phyloP scores from a whole-genome alignment of 129 eudicot species.

The Logfia minima region DNA sequence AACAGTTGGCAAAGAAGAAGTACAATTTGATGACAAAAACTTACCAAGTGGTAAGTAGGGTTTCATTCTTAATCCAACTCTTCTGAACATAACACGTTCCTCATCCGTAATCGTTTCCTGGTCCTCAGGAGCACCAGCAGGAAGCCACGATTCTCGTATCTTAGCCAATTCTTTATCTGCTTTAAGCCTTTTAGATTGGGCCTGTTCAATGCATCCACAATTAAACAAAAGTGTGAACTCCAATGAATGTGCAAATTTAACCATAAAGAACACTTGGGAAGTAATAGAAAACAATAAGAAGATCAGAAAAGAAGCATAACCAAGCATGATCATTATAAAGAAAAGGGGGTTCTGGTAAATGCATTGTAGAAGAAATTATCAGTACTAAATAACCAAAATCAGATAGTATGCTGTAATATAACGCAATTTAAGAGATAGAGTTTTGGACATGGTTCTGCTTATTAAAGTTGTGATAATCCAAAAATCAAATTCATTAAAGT shows the following conservation, averaged over 20 bases:
- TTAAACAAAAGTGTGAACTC: background rate
- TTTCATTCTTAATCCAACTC: conserved; percentile 91
- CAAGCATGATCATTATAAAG: background rate
- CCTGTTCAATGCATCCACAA: conserved; percentile 48
- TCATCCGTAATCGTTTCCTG: conserved; percentile 95
- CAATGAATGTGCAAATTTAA: conserved; percentile 9
- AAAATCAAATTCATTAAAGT: background rate
- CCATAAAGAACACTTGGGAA: background rate
- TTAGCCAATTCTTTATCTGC: conserved; percentile 86
- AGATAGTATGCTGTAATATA: background rate
- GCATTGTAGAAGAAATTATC: too few species aligned
- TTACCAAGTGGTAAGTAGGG: conserved; percentile 93
- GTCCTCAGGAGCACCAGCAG: conserved; percentile 83
- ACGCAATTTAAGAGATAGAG: background rate
- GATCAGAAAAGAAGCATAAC: background rate
- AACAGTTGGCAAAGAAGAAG: conserved; percentile 12
- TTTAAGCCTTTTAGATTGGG: conserved; percentile 71
- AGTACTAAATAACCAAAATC: background rate
- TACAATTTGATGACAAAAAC: conserved; percentile 20
- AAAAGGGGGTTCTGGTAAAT: background rate
- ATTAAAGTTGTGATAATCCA: background rate
- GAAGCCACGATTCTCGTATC: conserved; percentile 84
- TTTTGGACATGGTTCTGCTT: background rate
- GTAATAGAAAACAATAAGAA: background rate
- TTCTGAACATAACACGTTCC: conserved; percentile 84